Base-by-base conservation (phyloP, 2,329 filamentous ascomycete species). In the Monilinia fructigena region DNA sequence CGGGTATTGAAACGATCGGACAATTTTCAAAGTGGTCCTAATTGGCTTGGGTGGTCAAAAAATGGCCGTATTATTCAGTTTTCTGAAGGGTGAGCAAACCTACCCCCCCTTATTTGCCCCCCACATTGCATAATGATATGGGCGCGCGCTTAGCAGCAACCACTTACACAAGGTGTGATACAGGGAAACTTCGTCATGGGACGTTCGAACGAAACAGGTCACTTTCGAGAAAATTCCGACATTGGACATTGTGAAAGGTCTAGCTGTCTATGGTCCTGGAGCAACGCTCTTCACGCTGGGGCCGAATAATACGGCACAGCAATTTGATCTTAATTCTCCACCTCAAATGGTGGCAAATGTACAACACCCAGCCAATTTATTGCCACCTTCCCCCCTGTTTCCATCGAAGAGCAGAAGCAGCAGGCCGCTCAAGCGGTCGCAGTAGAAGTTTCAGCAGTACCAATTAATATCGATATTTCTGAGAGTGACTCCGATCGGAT, bases 41-140 rank as follows among this genome's bases (percentile, higher is more conserved):
- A 96, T 76, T 99, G 95, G 95, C 93, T 97, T 82, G 90, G 88
- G 26, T 99, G 95, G 95, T 98, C 95, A 0, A 98, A 97, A 80
- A 98, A 97, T 80, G 95, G 95, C 50, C 90, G 93, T 71, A 93
- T 99, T 71, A 88, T 99, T 70, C 95, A 99, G 78, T 93, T 88
- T 78, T 90, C 91, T 6, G 92, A 97, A 78, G 88, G 89, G 93
- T 97, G 82, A 81, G 91, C 86, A 48, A 47, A 52, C 45, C 63
- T 65, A 47, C 28, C 53, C n/a, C 62, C 52, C 42, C 66, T 63
- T 47, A 68, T 69, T 45, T 53, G 50, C 26, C 14, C 65, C 53
- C 64, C 58, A 58, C 63, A 68, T 70, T 74, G 68, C 74, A 72
- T 70, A 68, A 72, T 60, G 69, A 70, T 78, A 81, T 75, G 38